Conservation (phyloP, 2,329 filamentous ascomycete species). For the Podosphaera fusca region DNA sequence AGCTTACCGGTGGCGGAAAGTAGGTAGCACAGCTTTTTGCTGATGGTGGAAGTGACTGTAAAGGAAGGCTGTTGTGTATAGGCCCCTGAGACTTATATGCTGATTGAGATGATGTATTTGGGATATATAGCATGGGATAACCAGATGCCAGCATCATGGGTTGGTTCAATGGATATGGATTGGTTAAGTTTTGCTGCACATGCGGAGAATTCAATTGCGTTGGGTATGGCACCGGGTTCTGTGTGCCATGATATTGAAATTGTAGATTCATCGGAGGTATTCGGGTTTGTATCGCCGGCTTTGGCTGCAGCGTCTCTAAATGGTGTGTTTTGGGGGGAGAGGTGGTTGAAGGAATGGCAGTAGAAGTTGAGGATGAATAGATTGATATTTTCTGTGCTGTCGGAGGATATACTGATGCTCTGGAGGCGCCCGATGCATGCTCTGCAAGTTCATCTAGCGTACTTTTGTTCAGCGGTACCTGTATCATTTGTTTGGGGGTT, state of each 20-base stretch:
- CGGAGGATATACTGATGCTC: neutral
- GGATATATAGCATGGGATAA: neutral
- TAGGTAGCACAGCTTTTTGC: neutral
- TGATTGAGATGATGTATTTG: neutral
- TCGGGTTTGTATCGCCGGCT: neutral
- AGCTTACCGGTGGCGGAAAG: neutral
- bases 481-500: neutral
- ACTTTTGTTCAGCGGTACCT: neutral
- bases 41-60: neutral
- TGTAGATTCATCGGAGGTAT: neutral
- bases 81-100: neutral
- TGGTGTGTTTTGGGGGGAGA: neutral
- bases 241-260: neutral
- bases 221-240: neutral
- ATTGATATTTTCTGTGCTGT: neutral
- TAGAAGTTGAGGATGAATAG: neutral
- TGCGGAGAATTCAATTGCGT: neutral
- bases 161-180: neutral
- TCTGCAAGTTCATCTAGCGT: slow-evolving; percentile 1
- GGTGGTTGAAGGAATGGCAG: neutral
- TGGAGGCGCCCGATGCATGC: neutral
- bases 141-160: neutral
- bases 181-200: neutral
- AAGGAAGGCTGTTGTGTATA: neutral
- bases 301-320: neutral